phyloP scores from a whole-genome alignment of 2,329 filamentous ascomycete species.

The Fusarium tupiense region DNA sequence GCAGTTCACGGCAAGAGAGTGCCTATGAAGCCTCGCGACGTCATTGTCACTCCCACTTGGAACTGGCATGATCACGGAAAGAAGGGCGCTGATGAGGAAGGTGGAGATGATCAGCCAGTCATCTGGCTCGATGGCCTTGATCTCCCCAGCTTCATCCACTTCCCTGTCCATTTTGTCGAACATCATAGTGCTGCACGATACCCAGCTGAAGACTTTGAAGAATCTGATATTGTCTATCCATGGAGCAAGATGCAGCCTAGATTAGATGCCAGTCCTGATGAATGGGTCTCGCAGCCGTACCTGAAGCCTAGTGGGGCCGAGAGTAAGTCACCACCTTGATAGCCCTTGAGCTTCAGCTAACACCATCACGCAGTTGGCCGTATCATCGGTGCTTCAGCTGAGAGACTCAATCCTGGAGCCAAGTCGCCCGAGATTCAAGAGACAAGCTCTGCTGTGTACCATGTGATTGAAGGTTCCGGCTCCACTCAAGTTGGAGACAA shows the following conservation, averaged over 20 bases:
- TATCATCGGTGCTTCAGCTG: conserved; percentile 59
- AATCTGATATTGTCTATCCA: conserved; percentile 58
- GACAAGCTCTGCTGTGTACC: conserved; percentile 63
- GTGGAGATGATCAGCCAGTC: conserved; percentile 50
- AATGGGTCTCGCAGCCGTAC: conserved; percentile 42
- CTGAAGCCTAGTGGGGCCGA: conserved; percentile 45
- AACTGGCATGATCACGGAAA: conserved; percentile 70
- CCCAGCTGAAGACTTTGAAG: conserved; percentile 54
- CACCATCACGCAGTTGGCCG: conserved; percentile 35
- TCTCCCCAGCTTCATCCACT: conserved; percentile 60
- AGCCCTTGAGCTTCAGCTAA: neutral
- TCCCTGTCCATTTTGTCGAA: conserved; percentile 64
- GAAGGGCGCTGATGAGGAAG: conserved; percentile 53
- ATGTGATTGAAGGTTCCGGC: conserved; percentile 60
- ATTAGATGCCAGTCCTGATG: conserved; percentile 46
- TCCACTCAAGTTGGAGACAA: conserved; percentile 50
- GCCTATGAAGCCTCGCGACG: conserved; percentile 60
- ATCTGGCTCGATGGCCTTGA: conserved; percentile 68
- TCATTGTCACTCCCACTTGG: conserved; percentile 67
- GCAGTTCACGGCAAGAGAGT: conserved; percentile 65
- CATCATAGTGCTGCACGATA: conserved; percentile 58
- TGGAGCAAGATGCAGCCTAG: conserved; percentile 57
- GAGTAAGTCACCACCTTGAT: conserved; percentile 30
- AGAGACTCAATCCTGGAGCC: conserved; percentile 51
- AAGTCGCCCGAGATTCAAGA: conserved; percentile 55